Conservation (phyloP, 2,329 filamentous ascomycete species). For the Chaetomium strumarium region DNA sequence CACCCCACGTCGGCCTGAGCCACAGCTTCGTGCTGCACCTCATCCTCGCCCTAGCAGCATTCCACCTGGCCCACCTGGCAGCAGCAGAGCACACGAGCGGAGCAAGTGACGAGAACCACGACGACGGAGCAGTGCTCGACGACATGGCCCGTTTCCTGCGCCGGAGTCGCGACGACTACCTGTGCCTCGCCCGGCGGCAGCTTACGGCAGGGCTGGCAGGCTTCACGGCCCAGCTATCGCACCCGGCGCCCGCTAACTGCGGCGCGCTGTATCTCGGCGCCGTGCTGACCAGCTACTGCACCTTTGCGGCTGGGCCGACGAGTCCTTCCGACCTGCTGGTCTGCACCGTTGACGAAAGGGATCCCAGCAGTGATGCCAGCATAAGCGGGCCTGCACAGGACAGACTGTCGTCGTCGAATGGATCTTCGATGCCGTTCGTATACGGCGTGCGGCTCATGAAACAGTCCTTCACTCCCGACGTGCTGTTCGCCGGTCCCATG, state of each 20-base stretch:
- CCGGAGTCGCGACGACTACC: not conserved
- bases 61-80: conserved; percentile 19
- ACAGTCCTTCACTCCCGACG: conserved; percentile 1
- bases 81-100: not conserved
- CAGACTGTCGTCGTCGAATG: not conserved
- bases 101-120: not conserved
- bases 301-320: conserved; percentile 1
- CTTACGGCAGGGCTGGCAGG: conserved; percentile 9
- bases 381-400: not conserved
- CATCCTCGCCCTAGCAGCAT: conserved; percentile 23
- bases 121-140: not conserved
- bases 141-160: not conserved
- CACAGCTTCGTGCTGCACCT: conserved; percentile 24
- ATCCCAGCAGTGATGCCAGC: too few species aligned
- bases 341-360: not conserved
- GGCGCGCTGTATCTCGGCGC: conserved; percentile 7
- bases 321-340: conserved; percentile 3
- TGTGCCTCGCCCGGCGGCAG: conserved; percentile 6
- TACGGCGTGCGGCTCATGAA: conserved; percentile 3
- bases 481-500: conserved; percentile 7
- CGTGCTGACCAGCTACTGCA: conserved; percentile 1
- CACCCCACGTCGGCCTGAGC: conserved; percentile 23
- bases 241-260: conserved; percentile 7
- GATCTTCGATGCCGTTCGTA: conserved; percentile 2
- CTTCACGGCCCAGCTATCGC: conserved; percentile 9